Evolutionary conservation across 257 asterid species (phyloP), one percentile per base, ranked within the genome.

Genomic region (Anisodus acutangulus): DNA sequence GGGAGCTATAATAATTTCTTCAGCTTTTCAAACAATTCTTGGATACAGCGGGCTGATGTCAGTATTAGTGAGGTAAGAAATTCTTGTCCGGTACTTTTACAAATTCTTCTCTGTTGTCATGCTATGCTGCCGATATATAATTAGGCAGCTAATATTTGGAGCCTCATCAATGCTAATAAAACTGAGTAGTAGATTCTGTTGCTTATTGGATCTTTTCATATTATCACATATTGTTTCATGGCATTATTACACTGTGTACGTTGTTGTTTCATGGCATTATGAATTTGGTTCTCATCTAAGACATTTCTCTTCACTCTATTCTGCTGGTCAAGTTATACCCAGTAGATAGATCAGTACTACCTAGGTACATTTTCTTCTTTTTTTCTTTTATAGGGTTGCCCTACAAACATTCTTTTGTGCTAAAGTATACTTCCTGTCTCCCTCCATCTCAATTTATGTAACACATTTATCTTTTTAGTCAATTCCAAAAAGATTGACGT

Each of bases 31-130:
- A 89, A 92, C 93, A 66, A 78, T 97, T 83, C 88, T 97, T 86
- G 99, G 99, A 54, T 97, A 95, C 94, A 95, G 98, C 83, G 98
- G 99, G 68, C 86, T 93, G 86, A 93, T 97, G 98, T 55, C 90
- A 68, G 84, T 97, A 88, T 55, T 97, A 79, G 83, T 93, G 85
- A 93, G 94, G 99, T 95, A 89, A 78, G 80, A 37, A 67, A 51
- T 82, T 68, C 74, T 84, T 37, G 81, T 59, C 22, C 69, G 15
- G 39, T 58, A 10, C 64, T 66, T 83, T 57, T 11, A 55, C 3
- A 43, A 49, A 1, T 51, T 76, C 81, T 76, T 76, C 47, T 76
- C 9, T 0, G 15, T 51, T 13, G 47, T 76, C 47, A 1, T 74
- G 62, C 19, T 74, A 37, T 74, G 62, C 19, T 51, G 13, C 13